These are phyloP conservation scores for Diplocarpon mali DNA, from an alignment of 2,329 filamentous ascomycete genomes.

Conservation along the genomic window DNA sequence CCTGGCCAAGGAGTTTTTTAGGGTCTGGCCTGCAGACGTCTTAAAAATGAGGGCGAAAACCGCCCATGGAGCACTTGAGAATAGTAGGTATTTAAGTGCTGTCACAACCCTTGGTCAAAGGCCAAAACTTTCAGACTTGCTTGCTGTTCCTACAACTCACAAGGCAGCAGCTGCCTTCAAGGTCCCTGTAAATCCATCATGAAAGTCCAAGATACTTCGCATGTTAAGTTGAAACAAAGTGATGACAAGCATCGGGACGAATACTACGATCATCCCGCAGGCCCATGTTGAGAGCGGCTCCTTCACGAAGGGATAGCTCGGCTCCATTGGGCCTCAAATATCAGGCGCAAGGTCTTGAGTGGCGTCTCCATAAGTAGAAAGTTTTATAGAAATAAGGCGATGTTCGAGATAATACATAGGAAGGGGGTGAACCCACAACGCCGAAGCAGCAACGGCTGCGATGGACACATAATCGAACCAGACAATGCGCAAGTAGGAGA, in stretches of 20 bases:
- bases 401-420: slow-evolving; percentile 14
- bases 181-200: slow-evolving; percentile 13
- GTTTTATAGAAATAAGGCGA: slow-evolving; percentile 10
- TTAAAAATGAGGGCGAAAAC: slow-evolving; percentile 57
- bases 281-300: slow-evolving; percentile 49
- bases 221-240: slow-evolving; percentile 54
- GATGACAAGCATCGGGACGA: slow-evolving; percentile 54
- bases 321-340: slow-evolving; percentile 7
- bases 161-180: slow-evolving; percentile 9
- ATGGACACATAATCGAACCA: slow-evolving; percentile 7
- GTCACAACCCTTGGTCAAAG: not conserved
- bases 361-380: not conserved
- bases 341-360: not conserved
- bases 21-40: slow-evolving; percentile 50
- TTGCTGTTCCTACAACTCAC: not conserved
- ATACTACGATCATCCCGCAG: slow-evolving; percentile 50
- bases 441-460: slow-evolving; percentile 3
- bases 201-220: slow-evolving; percentile 50
- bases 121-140: not conserved
- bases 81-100: slow-evolving; percentile 63
- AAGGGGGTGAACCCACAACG: slow-evolving; percentile 9
- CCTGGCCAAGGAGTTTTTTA: slow-evolving; percentile 14
- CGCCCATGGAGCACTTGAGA: slow-evolving; percentile 62
- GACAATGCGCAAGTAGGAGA: slow-evolving; percentile 1
- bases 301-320: slow-evolving; percentile 12